Evolutionary conservation across 1,139 yeast genomes (phyloP), one percentile per base, ranked within the genome.

Genomic region (Yamadazyma membranifaciens): DNA sequence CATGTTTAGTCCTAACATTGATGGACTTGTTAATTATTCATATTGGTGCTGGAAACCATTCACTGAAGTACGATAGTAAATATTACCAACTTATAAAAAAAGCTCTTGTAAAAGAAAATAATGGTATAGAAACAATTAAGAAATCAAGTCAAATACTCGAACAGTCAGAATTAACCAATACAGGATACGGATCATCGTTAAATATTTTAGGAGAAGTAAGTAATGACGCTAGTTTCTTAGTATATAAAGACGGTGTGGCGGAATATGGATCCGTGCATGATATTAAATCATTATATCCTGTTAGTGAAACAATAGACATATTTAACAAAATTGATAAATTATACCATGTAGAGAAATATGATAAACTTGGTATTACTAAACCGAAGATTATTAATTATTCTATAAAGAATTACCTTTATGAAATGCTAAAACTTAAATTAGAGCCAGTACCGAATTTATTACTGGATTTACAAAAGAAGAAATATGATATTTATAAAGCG

Each of bases 101-200:
- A 22, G 58, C 69, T 3, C 48, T 68, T 10, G 17, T 25, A 0
- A 28, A 42, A 4, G 36, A 44, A 2, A 41, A 42, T 9, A 40
- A 17, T 6, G 37, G 37, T 15, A 9, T 16, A 9, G 22, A 25
- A 2, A 13, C 11, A 9, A 11, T 63, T n/a, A 12, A 41, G 1
- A 45, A 48, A 4, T 44, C 55, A 16, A 55, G 67, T 36, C 52
- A 54, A 27, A 37, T 65, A 3, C 54, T 81, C 12, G 86, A 80
- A 49, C 56, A 56, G 24, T 65, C 74, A 2, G 52, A 61, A 7
- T 51, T 71, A 40, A 78, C 83, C 11, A 80, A 80, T 51, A 75
- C 83, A 3, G 87, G 85, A 0, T 58, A 52, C 38, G 85, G 85
- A 1, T 73, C 83, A 1, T 74, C 78, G 13, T 57, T 79, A 40